phyloP scores from a whole-genome alignment of 805 yeast genomes.

The Myxozyma mucilagina region DNA sequence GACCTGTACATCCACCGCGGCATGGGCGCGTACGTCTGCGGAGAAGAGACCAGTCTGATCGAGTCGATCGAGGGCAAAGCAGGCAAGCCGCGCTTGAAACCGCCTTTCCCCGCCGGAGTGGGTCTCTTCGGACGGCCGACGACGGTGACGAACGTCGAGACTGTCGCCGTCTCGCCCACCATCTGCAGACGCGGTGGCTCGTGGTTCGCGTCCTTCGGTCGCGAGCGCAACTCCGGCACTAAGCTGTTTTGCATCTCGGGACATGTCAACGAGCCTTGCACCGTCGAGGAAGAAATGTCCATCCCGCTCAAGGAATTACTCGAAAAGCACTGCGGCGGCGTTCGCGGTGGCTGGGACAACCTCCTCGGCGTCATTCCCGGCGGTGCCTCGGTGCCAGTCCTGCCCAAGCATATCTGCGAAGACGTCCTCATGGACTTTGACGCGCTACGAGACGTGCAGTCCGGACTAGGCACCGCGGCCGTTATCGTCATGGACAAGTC shows the following conservation, averaged over 20 bases:
- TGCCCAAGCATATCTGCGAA: slow-evolving; percentile 67
- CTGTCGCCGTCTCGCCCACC: slow-evolving; percentile 87
- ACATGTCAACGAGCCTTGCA: slow-evolving; percentile 88
- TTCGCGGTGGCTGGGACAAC: slow-evolving; percentile 92
- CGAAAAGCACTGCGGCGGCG: slow-evolving; percentile 89
- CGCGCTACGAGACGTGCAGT: slow-evolving; percentile 78
- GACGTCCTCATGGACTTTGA: slow-evolving; percentile 83
- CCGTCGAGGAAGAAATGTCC: slow-evolving; percentile 93
- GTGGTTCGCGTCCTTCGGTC: slow-evolving; percentile 82
- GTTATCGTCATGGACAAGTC: slow-evolving; percentile 88
- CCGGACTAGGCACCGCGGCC: slow-evolving; percentile 91
- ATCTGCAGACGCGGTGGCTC: slow-evolving; percentile 85
- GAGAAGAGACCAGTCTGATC: slow-evolving; percentile 87
- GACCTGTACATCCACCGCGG: slow-evolving; percentile 87
- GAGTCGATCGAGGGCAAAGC: slow-evolving; percentile 91
- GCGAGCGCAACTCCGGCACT: slow-evolving; percentile 82
- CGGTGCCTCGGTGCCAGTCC: slow-evolving; percentile 82
- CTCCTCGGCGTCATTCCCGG: slow-evolving; percentile 86
- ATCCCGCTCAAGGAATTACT: slow-evolving; percentile 78
- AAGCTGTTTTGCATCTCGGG: slow-evolving; percentile 86
- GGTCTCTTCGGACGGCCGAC: slow-evolving; percentile 90
- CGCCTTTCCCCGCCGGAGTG: slow-evolving; percentile 94
- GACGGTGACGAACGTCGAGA: slow-evolving; percentile 88
- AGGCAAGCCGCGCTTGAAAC: slow-evolving; percentile 90
- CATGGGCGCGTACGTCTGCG: slow-evolving; percentile 91